Conservation (phyloP, 768 basidiomycete species). For the Mrakia hoshinonis region DNA sequence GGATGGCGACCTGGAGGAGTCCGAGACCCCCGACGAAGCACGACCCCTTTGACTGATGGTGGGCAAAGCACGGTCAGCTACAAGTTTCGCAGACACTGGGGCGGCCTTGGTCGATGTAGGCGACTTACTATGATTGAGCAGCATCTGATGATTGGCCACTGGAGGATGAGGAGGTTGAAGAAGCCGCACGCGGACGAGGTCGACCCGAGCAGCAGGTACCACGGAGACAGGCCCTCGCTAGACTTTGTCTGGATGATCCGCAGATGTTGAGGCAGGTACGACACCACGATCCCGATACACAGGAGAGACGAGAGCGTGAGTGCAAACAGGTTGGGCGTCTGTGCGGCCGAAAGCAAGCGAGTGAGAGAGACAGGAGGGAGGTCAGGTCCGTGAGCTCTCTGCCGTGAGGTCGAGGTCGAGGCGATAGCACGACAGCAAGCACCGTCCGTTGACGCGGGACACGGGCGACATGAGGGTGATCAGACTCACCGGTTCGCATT, state of each 20-base stretch:
- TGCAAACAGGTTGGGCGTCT: constrained; percentile 40
- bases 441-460: too few relatives aligned
- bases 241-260: constrained; percentile 69
- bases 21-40: constrained; percentile 77
- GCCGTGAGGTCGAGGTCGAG: too few relatives aligned
- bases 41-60: constrained; percentile 52
- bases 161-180: constrained; percentile 79
- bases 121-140: constrained; percentile 68
- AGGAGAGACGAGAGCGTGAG: constrained; percentile 59
- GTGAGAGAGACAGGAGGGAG: background rate
- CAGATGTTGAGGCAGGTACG: constrained; percentile 76
- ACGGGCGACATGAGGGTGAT: background rate
- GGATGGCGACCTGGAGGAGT: constrained; percentile 66
- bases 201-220: constrained; percentile 77
- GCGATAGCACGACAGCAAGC: too few relatives aligned
- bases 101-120: too few relatives aligned
- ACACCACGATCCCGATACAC: constrained; percentile 63
- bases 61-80: background rate
- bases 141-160: constrained; percentile 72
- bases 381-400: too few relatives aligned
- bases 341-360: too few relatives aligned
- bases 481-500: constrained; percentile 4
- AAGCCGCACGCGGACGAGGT: constrained; percentile 72
- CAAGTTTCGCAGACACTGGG: too few relatives aligned
- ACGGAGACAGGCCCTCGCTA: constrained; percentile 83